These are phyloP conservation scores for Mrakia gelida DNA, from an alignment of 768 basidiomycete species.

Conservation along the genomic window DNA sequence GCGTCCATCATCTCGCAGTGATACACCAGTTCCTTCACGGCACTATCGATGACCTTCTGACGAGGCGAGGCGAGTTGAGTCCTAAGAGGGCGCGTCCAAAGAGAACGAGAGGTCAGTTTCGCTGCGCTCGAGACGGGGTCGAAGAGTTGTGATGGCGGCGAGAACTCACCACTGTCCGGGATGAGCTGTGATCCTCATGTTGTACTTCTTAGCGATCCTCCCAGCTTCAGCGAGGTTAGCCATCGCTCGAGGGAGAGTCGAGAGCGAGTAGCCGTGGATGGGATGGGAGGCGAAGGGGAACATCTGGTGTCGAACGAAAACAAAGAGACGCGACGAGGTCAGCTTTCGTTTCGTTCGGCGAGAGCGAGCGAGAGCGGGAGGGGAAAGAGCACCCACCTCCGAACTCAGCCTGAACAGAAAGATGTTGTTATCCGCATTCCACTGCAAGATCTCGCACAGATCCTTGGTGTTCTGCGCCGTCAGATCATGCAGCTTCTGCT, in stretches of 20 bases:
- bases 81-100: conserved; percentile 37
- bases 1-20: conserved; percentile 82
- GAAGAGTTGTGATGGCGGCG: conserved; percentile 42
- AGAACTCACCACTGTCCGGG: conserved; percentile 71
- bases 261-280: conserved; percentile 72
- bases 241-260: conserved; percentile 55
- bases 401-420: conserved; percentile 27
- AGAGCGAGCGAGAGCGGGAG: background rate
- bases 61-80: conserved; percentile 69
- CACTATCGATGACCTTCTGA: conserved; percentile 65
- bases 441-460: conserved; percentile 68
- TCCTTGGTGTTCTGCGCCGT: conserved; percentile 72
- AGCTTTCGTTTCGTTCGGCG: background rate
- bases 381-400: conserved; percentile 45
- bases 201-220: conserved; percentile 61
- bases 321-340: conserved; percentile 4
- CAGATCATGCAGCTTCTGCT: conserved; percentile 75
- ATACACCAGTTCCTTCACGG: conserved; percentile 75
- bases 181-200: conserved; percentile 77
- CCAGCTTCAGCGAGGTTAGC: conserved; percentile 59
- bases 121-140: background rate
- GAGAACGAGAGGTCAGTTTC: background rate
- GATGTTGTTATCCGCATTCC: conserved; percentile 73
- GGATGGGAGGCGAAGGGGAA: conserved; percentile 87
- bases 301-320: conserved; percentile 62